phyloP scores from a whole-genome alignment of 148 eudicot species.

The Rhododendron vialii region DNA sequence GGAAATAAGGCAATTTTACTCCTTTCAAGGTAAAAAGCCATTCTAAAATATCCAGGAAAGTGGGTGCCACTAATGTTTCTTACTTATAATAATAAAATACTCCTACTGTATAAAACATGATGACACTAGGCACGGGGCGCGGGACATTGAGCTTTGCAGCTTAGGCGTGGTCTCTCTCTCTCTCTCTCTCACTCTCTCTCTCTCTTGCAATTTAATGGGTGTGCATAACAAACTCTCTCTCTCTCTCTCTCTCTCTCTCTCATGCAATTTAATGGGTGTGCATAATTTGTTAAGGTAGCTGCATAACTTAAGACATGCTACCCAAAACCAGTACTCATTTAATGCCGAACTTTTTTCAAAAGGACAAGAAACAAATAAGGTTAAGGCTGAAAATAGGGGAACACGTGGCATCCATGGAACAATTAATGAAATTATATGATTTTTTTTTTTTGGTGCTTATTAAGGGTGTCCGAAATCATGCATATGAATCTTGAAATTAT shows the following conservation, averaged over 20 bases:
- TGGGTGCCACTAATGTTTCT: background rate
- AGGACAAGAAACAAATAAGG: background rate
- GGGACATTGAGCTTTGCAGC: constrained; percentile 28
- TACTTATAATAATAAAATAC: background rate
- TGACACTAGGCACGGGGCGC: constrained; percentile 38
- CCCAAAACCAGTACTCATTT: no score
- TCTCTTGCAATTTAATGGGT: no score
- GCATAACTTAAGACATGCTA: background rate
- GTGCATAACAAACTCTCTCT: no score
- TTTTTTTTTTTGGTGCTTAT: no score
- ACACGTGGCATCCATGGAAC: background rate
- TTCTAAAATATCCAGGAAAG: background rate
- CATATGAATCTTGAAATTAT: no score
- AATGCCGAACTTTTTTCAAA: background rate
- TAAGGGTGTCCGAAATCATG: no score
- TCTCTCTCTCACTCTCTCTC: background rate
- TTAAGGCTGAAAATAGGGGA: background rate
- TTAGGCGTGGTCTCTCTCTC: background rate
- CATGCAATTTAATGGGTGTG: background rate
- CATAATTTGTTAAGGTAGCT: background rate
- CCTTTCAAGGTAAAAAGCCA: background rate
- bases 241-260: background rate
- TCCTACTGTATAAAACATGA: background rate
- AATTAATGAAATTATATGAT: no score
- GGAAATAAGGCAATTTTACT: background rate